Evolutionary conservation across 495 filamentous ascomycete species (phyloP).

Genomic region (Annulohypoxylon stygium): DNA sequence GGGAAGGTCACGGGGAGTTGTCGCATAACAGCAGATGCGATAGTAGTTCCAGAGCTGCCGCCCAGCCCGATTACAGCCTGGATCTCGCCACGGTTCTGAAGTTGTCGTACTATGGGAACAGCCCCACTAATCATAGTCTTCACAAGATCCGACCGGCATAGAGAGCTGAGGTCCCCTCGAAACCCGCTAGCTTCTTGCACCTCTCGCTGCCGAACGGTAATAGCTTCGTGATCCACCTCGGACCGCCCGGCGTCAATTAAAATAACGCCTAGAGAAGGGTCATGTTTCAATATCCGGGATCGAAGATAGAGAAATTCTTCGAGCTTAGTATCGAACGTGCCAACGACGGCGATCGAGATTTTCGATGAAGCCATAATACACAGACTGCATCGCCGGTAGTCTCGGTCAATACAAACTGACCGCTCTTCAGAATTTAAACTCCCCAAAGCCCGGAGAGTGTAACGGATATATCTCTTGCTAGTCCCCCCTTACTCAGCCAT

Average conservation of each 20-base stretch:
- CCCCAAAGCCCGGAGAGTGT: not conserved
- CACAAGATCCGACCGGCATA: slow-evolving; percentile 65
- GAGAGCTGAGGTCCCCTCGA: slow-evolving; percentile 34
- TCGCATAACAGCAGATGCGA: slow-evolving; percentile 70
- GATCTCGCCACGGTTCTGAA: slow-evolving; percentile 55
- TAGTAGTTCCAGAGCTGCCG: slow-evolving; percentile 69
- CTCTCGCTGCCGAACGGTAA: slow-evolving; percentile 61
- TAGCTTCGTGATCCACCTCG: slow-evolving; percentile 56
- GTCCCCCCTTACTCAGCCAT: not conserved
- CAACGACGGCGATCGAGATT: slow-evolving; percentile 70
- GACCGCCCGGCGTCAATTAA: slow-evolving; percentile 70
- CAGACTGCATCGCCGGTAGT: not conserved
- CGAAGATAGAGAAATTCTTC: slow-evolving; percentile 70
- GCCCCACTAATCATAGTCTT: slow-evolving; percentile 62
- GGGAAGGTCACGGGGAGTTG: slow-evolving; percentile 72
- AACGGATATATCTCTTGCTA: not conserved
- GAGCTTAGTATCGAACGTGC: slow-evolving; percentile 78
- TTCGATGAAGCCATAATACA: slow-evolving; percentile 43
- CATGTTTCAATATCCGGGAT: slow-evolving; percentile 57
- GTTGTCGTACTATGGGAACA: slow-evolving; percentile 48
- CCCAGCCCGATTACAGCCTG: slow-evolving; percentile 70
- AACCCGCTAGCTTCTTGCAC: slow-evolving; percentile 49
- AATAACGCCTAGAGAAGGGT: slow-evolving; percentile 54
- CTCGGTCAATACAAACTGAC: not conserved
- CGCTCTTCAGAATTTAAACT: not conserved